Evolutionary conservation across 2,329 filamentous ascomycete species (phyloP), one percentile per base, ranked within the genome.

Genomic region (Colletotrichum lindemuthianum): DNA sequence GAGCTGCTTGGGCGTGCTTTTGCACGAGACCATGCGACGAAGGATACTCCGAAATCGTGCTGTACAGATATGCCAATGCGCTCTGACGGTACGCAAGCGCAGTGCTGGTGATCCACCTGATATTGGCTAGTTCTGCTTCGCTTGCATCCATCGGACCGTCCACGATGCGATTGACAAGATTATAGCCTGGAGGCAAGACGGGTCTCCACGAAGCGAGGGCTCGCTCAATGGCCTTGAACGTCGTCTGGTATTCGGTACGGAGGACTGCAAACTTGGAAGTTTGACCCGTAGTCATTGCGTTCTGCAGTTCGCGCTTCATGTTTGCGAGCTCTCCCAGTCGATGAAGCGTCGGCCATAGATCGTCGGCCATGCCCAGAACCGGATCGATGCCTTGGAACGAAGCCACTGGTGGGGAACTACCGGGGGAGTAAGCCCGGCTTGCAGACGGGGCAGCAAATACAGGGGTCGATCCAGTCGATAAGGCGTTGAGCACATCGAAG

Each of bases 101-200:
- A 4, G 55, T 66, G 13, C 66, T 67, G 6, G 66, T 65, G 32
- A 61, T 55, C 54, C 55, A 66, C 40, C 66, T 58, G 12, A 57
- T 54, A 13, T 59, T 63, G 47, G 66, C 63, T 10, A 67, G 63
- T 41, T 67, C 63, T 4, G 54, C 33, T 39, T 67, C 66, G 5
- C 58, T 51, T 16, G 63, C 58, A 8, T 63, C 37, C 49, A 56
- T 43, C 13, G 66, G 63, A 8, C 66, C 66, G n/a, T 67, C 66
- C 1, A 66, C 66, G 10, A 67, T 58, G 34, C 66, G 66, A 36
- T 67, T 67, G 54, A 67, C 66, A 12, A 67, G 55, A 11, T 60
- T 63, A 16, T 59, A 67, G 8, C 66, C 59, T 6, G 63, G 51
- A 13, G 66, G 63, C 3, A 67, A 40, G 2, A 39, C 33, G 8